A percentile compares a stretch with the other conserved stretches of the same genome.
These are phyloP conservation scores for Puccinia horiana DNA, from an alignment of 1,284 basidiomycete species.

Conservation along the genomic window DNA sequence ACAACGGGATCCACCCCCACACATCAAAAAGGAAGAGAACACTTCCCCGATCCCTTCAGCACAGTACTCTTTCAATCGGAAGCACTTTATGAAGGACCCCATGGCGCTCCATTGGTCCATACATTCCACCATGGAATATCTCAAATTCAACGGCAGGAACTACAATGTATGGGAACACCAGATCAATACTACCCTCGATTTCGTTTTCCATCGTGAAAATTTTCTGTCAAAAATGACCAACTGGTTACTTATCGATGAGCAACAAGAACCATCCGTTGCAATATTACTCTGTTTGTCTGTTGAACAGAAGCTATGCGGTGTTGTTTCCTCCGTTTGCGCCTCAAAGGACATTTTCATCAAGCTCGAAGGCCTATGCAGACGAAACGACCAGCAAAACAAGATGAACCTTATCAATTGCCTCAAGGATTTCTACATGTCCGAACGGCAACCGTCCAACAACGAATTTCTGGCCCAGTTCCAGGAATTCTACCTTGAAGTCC, in stretches of 20 bases:
- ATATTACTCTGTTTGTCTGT: background rate
- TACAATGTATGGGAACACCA: background rate
- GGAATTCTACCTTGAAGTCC: background rate
- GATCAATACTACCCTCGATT: background rate
- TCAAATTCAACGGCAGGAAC: background rate
- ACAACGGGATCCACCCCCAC: background rate
- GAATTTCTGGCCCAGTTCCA: background rate
- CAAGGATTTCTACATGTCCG: background rate
- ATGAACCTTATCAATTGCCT: background rate
- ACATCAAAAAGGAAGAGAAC: background rate
- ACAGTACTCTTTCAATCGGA: background rate
- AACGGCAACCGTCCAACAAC: background rate
- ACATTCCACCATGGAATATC: background rate
- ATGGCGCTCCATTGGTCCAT: background rate
- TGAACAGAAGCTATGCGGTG: background rate
- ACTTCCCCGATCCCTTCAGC: background rate
- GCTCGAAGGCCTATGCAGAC: background rate
- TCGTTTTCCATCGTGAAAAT: background rate
- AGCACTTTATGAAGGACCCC: background rate
- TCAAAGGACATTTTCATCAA: background rate
- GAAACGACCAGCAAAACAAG: background rate
- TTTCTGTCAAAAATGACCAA: background rate
- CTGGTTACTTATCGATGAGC: background rate
- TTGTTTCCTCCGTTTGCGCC: background rate
- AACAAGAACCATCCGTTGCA: background rate